These are phyloP conservation scores for Pezicula neosporulosa DNA, from an alignment of 2,329 filamentous ascomycete genomes.

Conservation along the genomic window DNA sequence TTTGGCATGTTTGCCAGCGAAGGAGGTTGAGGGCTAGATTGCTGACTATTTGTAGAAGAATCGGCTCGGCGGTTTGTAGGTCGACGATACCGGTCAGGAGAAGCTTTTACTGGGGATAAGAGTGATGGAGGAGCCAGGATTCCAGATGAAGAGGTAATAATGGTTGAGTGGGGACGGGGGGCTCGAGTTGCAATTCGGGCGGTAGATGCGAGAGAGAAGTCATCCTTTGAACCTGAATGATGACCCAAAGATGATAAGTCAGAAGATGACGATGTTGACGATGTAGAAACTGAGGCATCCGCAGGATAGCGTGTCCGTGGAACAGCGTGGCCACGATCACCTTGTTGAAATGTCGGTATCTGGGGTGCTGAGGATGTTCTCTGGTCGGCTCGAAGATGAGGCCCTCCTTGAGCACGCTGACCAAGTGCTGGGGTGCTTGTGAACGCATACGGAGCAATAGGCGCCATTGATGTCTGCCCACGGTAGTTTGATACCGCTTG, in stretches of 20 bases:
- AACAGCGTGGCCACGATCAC: conserved; percentile 28
- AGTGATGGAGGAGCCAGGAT: conserved; percentile 43
- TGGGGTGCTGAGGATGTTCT: conserved; percentile 50
- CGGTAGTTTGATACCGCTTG: conserved; percentile 47
- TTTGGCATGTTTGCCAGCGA: conserved; percentile 52
- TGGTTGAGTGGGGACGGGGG: conserved; percentile 33
- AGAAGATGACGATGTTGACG: conserved; percentile 28
- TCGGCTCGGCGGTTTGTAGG: conserved; percentile 48
- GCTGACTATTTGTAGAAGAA: conserved; percentile 27
- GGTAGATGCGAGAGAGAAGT: conserved; percentile 42
- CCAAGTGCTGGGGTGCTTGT: conserved; percentile 62
- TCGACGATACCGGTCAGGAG: conserved; percentile 82
- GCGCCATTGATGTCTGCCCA: conserved; percentile 43
- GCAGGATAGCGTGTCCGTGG: conserved; percentile 41
- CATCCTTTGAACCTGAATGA: conserved; percentile 47
- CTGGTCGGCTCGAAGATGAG: conserved; percentile 52
- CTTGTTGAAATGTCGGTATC: conserved; percentile 34
- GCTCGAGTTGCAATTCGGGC: conserved; percentile 18
- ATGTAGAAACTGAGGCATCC: conserved; percentile 48
- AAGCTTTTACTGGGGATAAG: conserved; percentile 56
- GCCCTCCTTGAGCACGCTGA: conserved; percentile 26
- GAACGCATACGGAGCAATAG: conserved; percentile 76
- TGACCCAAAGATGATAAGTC: conserved; percentile 34
- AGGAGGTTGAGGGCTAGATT: conserved; percentile 37
- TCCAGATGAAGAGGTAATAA: conserved; percentile 44